A percentile compares a stretch with the other conserved stretches of the same genome.
Evolutionary conservation across 2,329 filamentous ascomycete species (phyloP).

Genomic region (Sphaerostilbella broomeana): DNA sequence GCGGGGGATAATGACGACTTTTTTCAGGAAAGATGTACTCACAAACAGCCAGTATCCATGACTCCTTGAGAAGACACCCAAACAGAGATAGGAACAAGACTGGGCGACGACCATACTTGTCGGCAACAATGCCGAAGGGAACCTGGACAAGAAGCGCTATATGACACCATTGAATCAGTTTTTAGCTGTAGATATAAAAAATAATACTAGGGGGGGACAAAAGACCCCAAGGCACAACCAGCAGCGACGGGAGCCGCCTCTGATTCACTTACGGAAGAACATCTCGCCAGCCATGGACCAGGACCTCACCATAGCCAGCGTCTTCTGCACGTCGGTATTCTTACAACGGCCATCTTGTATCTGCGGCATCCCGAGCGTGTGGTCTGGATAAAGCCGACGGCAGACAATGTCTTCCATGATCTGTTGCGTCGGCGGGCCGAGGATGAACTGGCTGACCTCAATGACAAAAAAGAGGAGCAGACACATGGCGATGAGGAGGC

Average conservation of each 20-base stretch:
- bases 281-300: conserved; percentile 40
- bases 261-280: conserved; percentile 33
- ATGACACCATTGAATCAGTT: not conserved
- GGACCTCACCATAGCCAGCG: conserved; percentile 45
- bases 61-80: conserved; percentile 23
- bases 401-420: conserved; percentile 51
- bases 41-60: conserved; percentile 28
- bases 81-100: conserved; percentile 34
- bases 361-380: conserved; percentile 23
- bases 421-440: conserved; percentile 38
- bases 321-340: conserved; percentile 39
- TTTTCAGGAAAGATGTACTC: conserved; percentile 11
- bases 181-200: not conserved
- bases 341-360: conserved; percentile 43
- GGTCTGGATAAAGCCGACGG: conserved; percentile 38
- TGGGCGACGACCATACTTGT: conserved; percentile 38
- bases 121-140: conserved; percentile 40
- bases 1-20: conserved; percentile 13
- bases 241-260: no score
- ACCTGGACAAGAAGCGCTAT: conserved; percentile 37
- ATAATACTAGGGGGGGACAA: conserved; percentile 1
- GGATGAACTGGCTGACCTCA: conserved; percentile 34
- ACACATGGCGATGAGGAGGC: conserved; percentile 27
- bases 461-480: conserved; percentile 36
- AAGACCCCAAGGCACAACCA: no score